These are phyloP conservation scores for Cladosporium phlei DNA, from an alignment of 2,329 filamentous ascomycete genomes.

Conservation along the genomic window DNA sequence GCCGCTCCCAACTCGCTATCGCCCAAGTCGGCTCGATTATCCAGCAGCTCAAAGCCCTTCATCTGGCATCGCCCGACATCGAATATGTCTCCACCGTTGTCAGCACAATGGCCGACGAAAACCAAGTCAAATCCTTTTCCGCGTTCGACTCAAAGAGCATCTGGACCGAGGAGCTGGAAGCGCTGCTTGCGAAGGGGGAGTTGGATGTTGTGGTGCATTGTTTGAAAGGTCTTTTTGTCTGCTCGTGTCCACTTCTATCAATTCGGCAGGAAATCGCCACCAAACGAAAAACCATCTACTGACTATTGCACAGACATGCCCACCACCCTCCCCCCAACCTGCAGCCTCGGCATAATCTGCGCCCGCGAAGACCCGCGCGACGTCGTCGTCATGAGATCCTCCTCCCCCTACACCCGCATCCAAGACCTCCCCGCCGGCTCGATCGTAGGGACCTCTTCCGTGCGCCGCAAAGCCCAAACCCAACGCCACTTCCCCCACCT, in stretches of 20 bases:
- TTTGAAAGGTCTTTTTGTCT: slow-evolving; percentile 72
- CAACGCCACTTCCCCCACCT: slow-evolving; percentile 71
- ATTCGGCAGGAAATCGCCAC: too few relatives aligned
- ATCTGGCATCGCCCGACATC: slow-evolving; percentile 61
- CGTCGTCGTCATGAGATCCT: slow-evolving; percentile 38
- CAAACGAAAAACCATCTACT: neutral
- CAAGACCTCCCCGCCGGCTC: slow-evolving; percentile 69
- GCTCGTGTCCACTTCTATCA: too few relatives aligned
- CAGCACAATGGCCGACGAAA: slow-evolving; percentile 75
- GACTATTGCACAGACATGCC: slow-evolving; percentile 54
- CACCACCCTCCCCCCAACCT: slow-evolving; percentile 69
- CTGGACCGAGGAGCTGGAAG: slow-evolving; percentile 89
- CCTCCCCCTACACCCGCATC: slow-evolving; percentile 56
- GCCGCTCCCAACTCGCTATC: slow-evolving; percentile 76
- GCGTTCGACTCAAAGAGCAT: slow-evolving; percentile 82
- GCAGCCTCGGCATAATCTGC: slow-evolving; percentile 68
- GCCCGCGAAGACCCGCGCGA: slow-evolving; percentile 58
- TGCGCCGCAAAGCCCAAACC: slow-evolving; percentile 74
- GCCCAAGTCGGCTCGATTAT: slow-evolving; percentile 72
- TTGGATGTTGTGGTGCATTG: slow-evolving; percentile 82
- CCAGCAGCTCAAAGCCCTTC: slow-evolving; percentile 55
- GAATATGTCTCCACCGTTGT: slow-evolving; percentile 70
- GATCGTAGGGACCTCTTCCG: slow-evolving; percentile 80
- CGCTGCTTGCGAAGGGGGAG: slow-evolving; percentile 59
- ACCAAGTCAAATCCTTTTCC: slow-evolving; percentile 79